Evolutionary conservation across 148 eudicot genomes (phyloP).

Genomic region (Selenicereus undatus): DNA sequence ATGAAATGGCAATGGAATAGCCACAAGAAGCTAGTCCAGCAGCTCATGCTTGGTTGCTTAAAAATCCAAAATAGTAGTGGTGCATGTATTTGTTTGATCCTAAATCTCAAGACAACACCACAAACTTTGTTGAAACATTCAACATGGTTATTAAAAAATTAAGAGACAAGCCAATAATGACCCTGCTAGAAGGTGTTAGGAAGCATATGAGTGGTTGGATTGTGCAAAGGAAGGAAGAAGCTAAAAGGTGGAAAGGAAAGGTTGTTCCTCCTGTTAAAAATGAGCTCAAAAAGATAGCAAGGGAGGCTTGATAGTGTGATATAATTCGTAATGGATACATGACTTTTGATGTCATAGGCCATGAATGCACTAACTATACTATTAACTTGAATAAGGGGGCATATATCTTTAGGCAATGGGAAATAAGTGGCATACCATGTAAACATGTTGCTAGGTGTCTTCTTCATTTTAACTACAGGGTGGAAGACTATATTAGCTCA

Average conservation of each 20-base stretch:
- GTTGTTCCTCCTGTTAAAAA: neutral
- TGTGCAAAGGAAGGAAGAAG: neutral
- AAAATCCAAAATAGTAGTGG: neutral
- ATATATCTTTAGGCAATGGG: neutral
- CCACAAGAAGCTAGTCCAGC: neutral
- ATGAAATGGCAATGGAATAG: neutral
- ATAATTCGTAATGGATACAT: neutral
- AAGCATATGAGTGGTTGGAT: neutral
- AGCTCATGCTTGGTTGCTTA: neutral
- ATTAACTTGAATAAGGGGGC: neutral
- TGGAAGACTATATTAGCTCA: too few species aligned
- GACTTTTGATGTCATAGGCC: too few species aligned
- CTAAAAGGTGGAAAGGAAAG: neutral
- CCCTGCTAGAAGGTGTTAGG: neutral
- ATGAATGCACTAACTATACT: neutral
- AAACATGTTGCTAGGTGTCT: too few species aligned
- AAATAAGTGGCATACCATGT: neutral
- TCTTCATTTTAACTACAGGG: too few species aligned
- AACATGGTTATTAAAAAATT: too few species aligned
- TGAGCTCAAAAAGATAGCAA: too few species aligned
- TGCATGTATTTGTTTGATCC: neutral
- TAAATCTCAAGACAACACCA: neutral
- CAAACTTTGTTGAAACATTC: too few species aligned
- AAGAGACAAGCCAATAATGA: neutral
- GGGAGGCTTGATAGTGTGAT: neutral